Base-by-base conservation (phyloP, 805 yeast genomes). In the Wickerhamiella alocasiicola region DNA sequence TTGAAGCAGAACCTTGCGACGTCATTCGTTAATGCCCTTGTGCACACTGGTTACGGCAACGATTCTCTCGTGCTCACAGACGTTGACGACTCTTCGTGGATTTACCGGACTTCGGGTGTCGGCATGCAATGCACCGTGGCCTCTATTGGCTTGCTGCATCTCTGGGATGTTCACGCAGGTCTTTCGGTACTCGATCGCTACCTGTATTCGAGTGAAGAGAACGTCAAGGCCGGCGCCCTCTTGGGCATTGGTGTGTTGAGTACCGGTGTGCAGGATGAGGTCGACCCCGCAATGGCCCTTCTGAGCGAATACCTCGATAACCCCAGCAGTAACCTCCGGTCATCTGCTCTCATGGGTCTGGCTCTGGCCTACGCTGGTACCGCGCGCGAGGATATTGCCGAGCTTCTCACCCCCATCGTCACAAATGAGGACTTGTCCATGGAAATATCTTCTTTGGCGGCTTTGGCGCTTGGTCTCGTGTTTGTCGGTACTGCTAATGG, bases 301-400 rank as follows among this genome's bases (percentile, higher is more conserved):
- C 70, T 91, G 48, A 84, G 56, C 6, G 97, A 88, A 48, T 82
- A 81, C 54, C 78, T 82, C 21, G 68, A 71, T 37, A 81, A 76
- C 50, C 61, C 76, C 6, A 76, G 74, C 49, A 68, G 71, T 45
- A 64, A 74, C 41, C 67, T 82, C 49, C 77, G 82, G 46, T 68
- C 85, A 4, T 72, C 95, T 6, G 83, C 97, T 4, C 80, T 91
- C 35, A 71, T 81, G 43, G 97, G 98, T 49, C 68, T 91, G 43
- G 96, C 97, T 36, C 72, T 91, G 51, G 88, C 97, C 1, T 91
- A 82, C 62, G 88, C 97, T 3, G 98, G 98, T 5, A 80, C 95
- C 25, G 77, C 82, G 46, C 81, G 91, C 53, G 85, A 78, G 53
- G 94, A 81, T 46, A 76, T 91, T 19, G 66, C 80, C 53, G 78